phyloP scores from a whole-genome alignment of 768 basidiomycete species.

The Exsudoporus frostii region DNA sequence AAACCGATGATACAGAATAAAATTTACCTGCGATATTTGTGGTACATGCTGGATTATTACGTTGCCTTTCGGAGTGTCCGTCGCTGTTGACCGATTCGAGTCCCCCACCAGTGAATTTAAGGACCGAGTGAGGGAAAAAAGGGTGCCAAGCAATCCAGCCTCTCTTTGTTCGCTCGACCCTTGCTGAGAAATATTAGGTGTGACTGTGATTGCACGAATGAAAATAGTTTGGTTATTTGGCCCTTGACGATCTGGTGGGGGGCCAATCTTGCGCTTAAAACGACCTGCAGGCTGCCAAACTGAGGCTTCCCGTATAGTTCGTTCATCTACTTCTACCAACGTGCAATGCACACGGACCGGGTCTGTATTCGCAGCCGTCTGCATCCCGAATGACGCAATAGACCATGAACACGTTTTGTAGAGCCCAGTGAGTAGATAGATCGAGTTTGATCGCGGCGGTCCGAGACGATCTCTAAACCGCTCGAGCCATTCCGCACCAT shows the following conservation, averaged over 20 bases:
- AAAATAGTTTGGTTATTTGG: neutral
- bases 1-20: neutral
- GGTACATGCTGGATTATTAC: neutral
- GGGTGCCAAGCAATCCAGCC: neutral
- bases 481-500: neutral
- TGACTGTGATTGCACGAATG: neutral
- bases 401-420: no score
- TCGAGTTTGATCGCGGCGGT: neutral
- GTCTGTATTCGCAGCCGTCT: no score
- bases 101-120: neutral
- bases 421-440: neutral
- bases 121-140: neutral
- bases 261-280: neutral
- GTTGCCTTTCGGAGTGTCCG: neutral
- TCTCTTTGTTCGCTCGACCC: neutral
- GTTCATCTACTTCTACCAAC: neutral
- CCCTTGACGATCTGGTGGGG: neutral
- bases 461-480: neutral
- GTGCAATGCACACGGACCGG: no score
- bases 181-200: neutral
- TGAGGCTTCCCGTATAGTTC: neutral
- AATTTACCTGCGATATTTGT: neutral
- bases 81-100: neutral
- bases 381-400: no score
- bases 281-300: neutral